phyloP scores from a whole-genome alignment of 2,329 filamentous ascomycete species.

The Scedosporium boydii region DNA sequence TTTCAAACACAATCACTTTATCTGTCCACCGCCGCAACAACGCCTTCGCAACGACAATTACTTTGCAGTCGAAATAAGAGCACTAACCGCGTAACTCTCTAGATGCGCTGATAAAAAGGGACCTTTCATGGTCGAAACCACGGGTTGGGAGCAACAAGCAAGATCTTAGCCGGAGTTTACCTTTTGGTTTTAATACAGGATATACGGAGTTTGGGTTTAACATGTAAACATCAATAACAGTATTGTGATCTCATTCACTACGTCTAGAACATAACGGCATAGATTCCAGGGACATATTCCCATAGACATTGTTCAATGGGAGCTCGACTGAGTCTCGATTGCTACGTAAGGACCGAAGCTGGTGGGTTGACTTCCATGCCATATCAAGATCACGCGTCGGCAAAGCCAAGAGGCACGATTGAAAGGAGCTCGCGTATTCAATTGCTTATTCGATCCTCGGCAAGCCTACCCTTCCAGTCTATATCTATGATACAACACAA shows the following conservation, averaged over 20 bases:
- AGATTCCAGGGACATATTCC: neutral
- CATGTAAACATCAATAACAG: neutral
- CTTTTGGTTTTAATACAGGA: neutral
- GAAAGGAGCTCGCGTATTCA: neutral
- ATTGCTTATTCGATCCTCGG: constrained; percentile 1
- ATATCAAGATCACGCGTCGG: no score
- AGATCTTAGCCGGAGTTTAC: neutral
- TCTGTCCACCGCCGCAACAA: neutral
- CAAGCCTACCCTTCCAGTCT: neutral
- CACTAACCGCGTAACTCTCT: constrained; percentile 8
- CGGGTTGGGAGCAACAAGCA: neutral
- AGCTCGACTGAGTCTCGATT: no score
- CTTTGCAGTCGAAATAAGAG: no score
- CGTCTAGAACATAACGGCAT: neutral
- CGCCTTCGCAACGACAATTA: neutral
- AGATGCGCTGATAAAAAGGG: constrained; percentile 51
- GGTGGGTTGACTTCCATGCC: no score
- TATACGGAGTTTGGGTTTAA: neutral
- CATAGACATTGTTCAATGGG: neutral
- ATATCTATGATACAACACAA: constrained; percentile 6
- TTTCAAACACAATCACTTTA: neutral
- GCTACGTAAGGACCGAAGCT: no score
- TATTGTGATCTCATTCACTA: neutral
- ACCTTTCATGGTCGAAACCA: constrained; percentile 53
- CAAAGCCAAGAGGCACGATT: neutral